These are phyloP conservation scores for Leptographium wingfieldii DNA, from an alignment of 2,329 filamentous ascomycete species.

Conservation along the genomic window DNA sequence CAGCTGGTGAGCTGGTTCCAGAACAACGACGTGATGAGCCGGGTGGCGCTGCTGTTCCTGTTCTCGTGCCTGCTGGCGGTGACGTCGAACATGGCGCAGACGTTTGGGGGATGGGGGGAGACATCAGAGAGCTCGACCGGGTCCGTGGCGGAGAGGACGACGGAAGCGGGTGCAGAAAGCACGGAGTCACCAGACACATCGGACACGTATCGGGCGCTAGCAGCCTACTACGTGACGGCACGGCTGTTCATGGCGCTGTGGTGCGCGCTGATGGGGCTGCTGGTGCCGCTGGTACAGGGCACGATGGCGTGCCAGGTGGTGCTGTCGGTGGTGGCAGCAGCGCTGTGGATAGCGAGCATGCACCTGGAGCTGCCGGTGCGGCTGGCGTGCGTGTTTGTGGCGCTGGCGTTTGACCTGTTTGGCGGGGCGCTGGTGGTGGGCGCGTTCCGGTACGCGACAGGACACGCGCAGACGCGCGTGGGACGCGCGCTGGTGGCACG, in stretches of 20 bases:
- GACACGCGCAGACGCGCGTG: constrained; percentile 12
- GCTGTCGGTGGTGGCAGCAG: constrained; percentile 31
- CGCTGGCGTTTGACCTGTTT: constrained; percentile 40
- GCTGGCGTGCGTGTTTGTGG: constrained; percentile 42
- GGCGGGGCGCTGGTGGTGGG: constrained; percentile 30
- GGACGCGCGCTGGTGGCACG: constrained; percentile 17
- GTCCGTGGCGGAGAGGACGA: neutral
- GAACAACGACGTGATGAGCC: constrained; percentile 45
- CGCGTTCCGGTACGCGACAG: constrained; percentile 20
- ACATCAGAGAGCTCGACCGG: neutral
- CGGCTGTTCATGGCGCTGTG: constrained; percentile 40
- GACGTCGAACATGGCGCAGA: constrained; percentile 49
- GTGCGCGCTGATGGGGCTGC: constrained; percentile 29
- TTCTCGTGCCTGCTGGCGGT: constrained; percentile 48
- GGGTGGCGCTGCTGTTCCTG: constrained; percentile 46
- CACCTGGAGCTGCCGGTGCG: constrained; percentile 41
- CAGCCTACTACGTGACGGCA: constrained; percentile 48
- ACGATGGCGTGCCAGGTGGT: constrained; percentile 38
- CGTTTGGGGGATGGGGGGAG: constrained; percentile 27
- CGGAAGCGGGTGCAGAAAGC: neutral
- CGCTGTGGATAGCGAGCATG: constrained; percentile 48
- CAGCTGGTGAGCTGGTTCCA: constrained; percentile 49
- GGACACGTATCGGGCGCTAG: constrained; percentile 43
- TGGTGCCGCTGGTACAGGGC: constrained; percentile 44
- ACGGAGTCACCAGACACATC: neutral